These are phyloP conservation scores for Poronia punctata DNA, from an alignment of 495 filamentous ascomycete species.

Conservation along the genomic window DNA sequence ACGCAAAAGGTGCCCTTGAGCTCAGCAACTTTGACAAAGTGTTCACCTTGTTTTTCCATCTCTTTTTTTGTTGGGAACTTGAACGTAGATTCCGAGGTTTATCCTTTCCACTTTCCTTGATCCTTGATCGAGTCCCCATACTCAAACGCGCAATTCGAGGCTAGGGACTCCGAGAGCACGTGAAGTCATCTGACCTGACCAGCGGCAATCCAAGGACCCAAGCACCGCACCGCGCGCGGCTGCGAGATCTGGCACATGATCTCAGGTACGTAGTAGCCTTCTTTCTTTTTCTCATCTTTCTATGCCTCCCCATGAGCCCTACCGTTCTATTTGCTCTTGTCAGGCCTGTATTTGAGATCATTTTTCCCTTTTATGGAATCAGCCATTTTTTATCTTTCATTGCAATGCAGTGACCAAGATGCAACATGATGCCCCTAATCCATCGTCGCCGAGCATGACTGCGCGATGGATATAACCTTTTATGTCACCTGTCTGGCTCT, in stretches of 20 bases:
- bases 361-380: too few relatives aligned
- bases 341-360: too few relatives aligned
- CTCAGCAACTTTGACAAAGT: conserved; percentile 1
- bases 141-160: conserved; percentile 21
- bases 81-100: conserved; percentile 10
- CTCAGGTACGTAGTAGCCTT: conserved; percentile 18
- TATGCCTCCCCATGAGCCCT: neutral
- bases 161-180: conserved; percentile 26
- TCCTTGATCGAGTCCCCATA: conserved; percentile 11
- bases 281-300: conserved; percentile 3
- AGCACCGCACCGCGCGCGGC: conserved; percentile 19
- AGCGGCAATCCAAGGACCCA: conserved; percentile 18
- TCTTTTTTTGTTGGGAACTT: conserved; percentile 9
- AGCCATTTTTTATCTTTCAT: too few relatives aligned
- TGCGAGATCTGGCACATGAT: conserved; percentile 30
- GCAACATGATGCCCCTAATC: too few relatives aligned
- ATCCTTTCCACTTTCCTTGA: neutral
- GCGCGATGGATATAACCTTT: too few relatives aligned
- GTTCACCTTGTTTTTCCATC: neutral
- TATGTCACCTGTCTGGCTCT: too few relatives aligned
- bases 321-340: neutral
- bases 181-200: conserved; percentile 29
- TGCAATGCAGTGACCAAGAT: too few relatives aligned
- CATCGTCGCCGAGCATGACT: too few relatives aligned
- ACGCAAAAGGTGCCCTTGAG: conserved; percentile 12